phyloP scores from a whole-genome alignment of 192 early-diverging fungal species.

The Podila horticola region DNA sequence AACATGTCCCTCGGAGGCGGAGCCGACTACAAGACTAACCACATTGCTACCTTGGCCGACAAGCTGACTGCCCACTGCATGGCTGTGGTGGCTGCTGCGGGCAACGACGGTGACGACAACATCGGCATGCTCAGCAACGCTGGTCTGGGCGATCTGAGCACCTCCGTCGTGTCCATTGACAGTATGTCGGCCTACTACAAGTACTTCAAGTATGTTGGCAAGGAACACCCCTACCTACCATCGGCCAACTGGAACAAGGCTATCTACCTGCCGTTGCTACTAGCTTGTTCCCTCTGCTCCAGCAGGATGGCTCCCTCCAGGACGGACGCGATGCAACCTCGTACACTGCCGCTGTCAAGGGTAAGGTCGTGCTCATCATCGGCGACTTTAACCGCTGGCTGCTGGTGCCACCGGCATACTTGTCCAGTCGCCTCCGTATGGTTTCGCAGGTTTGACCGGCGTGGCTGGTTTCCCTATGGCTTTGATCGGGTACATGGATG shows the following conservation, averaged over 20 bases:
- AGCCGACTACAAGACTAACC: slow-evolving; percentile 63
- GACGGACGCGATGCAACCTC: slow-evolving; percentile 22
- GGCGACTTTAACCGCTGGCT: slow-evolving; percentile 24
- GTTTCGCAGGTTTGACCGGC: slow-evolving; percentile 25
- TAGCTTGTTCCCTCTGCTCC: slow-evolving; percentile 30
- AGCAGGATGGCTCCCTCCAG: slow-evolving; percentile 21
- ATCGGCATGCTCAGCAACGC: slow-evolving; percentile 42
- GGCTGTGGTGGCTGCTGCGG: slow-evolving; percentile 71
- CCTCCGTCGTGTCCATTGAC: slow-evolving; percentile 13
- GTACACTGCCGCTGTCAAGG: slow-evolving; percentile 13
- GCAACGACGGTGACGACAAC: slow-evolving; percentile 75
- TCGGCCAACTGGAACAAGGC: slow-evolving; percentile 12
- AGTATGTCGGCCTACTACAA: slow-evolving; percentile 12
- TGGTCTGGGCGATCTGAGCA: slow-evolving; percentile 15
- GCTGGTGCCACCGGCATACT: slow-evolving; percentile 34
- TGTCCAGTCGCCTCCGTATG: slow-evolving; percentile 29
- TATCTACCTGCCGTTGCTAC: slow-evolving; percentile 49
- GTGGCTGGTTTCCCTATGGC: slow-evolving; percentile 40
- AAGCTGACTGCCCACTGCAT: slow-evolving; percentile 59
- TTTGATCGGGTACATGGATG: slow-evolving; percentile 29
- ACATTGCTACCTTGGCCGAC: slow-evolving; percentile 57
- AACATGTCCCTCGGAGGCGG: slow-evolving; percentile 72
- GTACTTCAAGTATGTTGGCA: slow-evolving; percentile 24
- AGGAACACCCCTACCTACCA: slow-evolving; percentile 18
- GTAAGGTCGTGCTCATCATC: slow-evolving; percentile 63